Percentiles rank a stretch among this genome's conserved stretches.
Conservation (phyloP, 495 filamentous ascomycete genomes). For the Penicillium bialowiezense region DNA sequence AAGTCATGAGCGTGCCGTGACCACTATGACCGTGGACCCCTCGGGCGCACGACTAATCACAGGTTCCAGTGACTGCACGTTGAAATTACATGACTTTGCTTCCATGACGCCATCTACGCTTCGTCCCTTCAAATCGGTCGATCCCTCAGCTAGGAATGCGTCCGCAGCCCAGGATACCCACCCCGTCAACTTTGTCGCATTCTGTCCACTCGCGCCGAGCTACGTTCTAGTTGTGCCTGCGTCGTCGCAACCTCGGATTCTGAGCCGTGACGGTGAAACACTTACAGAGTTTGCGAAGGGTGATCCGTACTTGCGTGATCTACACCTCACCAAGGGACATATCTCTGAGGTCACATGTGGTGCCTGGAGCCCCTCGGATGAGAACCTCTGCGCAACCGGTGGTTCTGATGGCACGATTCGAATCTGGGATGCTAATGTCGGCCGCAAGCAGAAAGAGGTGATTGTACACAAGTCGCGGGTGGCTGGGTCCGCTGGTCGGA, state of each 20-base stretch:
- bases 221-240: conserved; percentile 84
- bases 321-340: conserved; percentile 96
- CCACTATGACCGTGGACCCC: conserved; percentile 77
- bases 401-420: conserved; percentile 90
- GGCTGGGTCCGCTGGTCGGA: conserved; percentile 82
- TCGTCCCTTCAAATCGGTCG: conserved; percentile 86
- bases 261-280: conserved; percentile 83
- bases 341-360: conserved; percentile 84
- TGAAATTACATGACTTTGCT: conserved; percentile 93
- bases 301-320: conserved; percentile 96
- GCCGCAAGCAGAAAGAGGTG: conserved; percentile 83
- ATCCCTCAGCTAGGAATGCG: conserved; percentile 74
- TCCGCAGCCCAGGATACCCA: conserved; percentile 78
- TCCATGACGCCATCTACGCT: conserved; percentile 94
- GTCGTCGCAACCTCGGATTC: conserved; percentile 81
- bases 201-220: conserved; percentile 79
- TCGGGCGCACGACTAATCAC: conserved; percentile 82
- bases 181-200: conserved; percentile 77
- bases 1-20: conserved; percentile 87
- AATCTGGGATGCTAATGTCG: conserved; percentile 94
- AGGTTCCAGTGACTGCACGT: conserved; percentile 82
- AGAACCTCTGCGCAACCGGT: conserved; percentile 80
- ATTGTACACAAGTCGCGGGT: conserved; percentile 91
- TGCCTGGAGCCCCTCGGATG: conserved; percentile 82
- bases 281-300: conserved; percentile 89